phyloP scores from a whole-genome alignment of 805 yeast species.

The Schwanniomyces polymorphus region DNA sequence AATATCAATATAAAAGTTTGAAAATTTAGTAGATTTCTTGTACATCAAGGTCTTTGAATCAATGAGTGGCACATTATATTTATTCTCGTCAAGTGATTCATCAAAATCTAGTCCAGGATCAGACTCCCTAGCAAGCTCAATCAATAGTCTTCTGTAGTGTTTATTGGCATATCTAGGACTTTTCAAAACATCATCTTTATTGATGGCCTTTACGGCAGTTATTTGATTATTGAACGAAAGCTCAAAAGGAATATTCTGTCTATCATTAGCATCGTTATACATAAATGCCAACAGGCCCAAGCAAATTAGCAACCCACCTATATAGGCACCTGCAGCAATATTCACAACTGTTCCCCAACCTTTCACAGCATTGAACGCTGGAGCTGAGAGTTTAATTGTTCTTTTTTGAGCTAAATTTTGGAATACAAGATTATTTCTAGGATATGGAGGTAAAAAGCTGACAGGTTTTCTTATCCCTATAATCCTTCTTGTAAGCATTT shows the following conservation, averaged over 20 bases:
- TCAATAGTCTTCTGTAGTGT: constrained; percentile 38
- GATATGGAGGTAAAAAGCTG: neutral
- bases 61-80: constrained; percentile 35
- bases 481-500: neutral
- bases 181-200: constrained; percentile 42
- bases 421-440: neutral
- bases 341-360: constrained; percentile 34
- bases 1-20: constrained; percentile 45
- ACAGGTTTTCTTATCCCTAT: neutral
- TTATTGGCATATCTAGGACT: constrained; percentile 44
- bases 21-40: constrained; percentile 28
- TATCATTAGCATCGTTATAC: constrained; percentile 37
- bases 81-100: constrained; percentile 21
- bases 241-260: constrained; percentile 43
- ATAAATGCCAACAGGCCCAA: constrained; percentile 38
- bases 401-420: constrained; percentile 7
- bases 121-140: constrained; percentile 30
- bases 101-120: constrained; percentile 24
- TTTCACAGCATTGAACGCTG: constrained; percentile 15
- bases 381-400: constrained; percentile 15
- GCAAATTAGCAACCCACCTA: constrained; percentile 41
- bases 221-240: constrained; percentile 31
- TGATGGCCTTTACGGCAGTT: constrained; percentile 40
- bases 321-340: constrained; percentile 42
- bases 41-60: constrained; percentile 26